Evolutionary conservation across 352 stramenopile species (phyloP).

Genomic region (Blastocystis hominis): DNA sequence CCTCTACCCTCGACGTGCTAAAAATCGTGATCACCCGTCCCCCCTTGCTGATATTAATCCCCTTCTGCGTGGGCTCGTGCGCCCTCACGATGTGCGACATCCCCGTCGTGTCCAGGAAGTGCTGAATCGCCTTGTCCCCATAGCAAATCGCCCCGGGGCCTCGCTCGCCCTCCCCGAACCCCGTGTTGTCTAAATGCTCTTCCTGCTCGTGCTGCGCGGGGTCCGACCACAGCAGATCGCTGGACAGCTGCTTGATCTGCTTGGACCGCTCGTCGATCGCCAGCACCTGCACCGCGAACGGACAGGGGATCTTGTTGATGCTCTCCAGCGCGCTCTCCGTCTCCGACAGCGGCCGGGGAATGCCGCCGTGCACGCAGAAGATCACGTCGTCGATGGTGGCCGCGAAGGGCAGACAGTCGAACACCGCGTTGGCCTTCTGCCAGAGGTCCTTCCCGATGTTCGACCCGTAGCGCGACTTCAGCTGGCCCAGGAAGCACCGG

Average conservation of each 20-base stretch:
- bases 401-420: constrained; percentile 76
- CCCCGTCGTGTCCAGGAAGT: constrained; percentile 72
- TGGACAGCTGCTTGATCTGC: constrained; percentile 48
- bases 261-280: not conserved
- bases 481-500: constrained; percentile 75
- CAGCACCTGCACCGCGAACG: not conserved
- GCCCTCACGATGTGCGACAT: constrained; percentile 77
- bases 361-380: constrained; percentile 82
- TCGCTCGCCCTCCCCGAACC: constrained; percentile 75
- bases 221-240: constrained; percentile 60
- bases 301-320: constrained; percentile 43
- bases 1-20: constrained; percentile 57
- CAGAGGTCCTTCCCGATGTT: constrained; percentile 72
- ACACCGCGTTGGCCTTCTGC: constrained; percentile 75
- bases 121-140: constrained; percentile 73
- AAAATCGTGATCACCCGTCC: constrained; percentile 63
- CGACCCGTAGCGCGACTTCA: constrained; percentile 71
- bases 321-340: not conserved
- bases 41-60: constrained; percentile 75
- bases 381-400: constrained; percentile 82
- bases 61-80: constrained; percentile 78
- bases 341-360: constrained; percentile 65
- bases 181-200: constrained; percentile 60
- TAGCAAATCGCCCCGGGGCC: constrained; percentile 79
- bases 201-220: constrained; percentile 59